These are phyloP conservation scores for Glycine latifolia DNA, from an alignment of 306 rosid genomes.

Conservation along the genomic window DNA sequence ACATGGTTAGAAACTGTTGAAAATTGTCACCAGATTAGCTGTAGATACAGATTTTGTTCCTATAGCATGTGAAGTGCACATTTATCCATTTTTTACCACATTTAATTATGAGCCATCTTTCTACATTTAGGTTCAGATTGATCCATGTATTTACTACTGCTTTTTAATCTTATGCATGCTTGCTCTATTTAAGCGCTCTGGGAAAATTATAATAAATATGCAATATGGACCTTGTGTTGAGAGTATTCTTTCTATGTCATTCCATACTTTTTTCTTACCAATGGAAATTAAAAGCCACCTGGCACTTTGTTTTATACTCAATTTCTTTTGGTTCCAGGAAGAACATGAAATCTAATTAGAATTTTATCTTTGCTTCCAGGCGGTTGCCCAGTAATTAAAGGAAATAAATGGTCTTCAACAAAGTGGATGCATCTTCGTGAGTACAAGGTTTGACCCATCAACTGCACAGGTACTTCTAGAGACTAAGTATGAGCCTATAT, in stretches of 20 bases:
- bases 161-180: slow-evolving; percentile 25
- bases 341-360: too few species aligned
- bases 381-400: slow-evolving; percentile 85
- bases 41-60: slow-evolving; percentile 9
- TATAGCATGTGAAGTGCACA: slow-evolving; percentile 14
- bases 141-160: neutral
- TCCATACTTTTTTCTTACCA: slow-evolving; percentile 1
- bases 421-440: slow-evolving; percentile 90
- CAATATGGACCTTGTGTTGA: slow-evolving; percentile 4
- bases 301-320: neutral
- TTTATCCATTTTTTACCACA: neutral
- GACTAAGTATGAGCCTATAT: neutral
- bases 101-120: slow-evolving; percentile 28
- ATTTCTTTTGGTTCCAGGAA: too few species aligned
- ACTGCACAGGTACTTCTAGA: slow-evolving; percentile 50
- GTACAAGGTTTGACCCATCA: slow-evolving; percentile 56
- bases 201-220: neutral
- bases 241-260: slow-evolving; percentile 29
- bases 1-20: slow-evolving; percentile 68
- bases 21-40: slow-evolving; percentile 13
- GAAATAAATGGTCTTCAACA: slow-evolving; percentile 92
- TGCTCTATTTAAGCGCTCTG: neutral
- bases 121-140: slow-evolving; percentile 17
- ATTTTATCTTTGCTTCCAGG: slow-evolving; percentile 58
- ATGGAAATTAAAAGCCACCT: too few species aligned